phyloP scores from a whole-genome alignment of 352 stramenopile species.

The Phytophthora palmivora region DNA sequence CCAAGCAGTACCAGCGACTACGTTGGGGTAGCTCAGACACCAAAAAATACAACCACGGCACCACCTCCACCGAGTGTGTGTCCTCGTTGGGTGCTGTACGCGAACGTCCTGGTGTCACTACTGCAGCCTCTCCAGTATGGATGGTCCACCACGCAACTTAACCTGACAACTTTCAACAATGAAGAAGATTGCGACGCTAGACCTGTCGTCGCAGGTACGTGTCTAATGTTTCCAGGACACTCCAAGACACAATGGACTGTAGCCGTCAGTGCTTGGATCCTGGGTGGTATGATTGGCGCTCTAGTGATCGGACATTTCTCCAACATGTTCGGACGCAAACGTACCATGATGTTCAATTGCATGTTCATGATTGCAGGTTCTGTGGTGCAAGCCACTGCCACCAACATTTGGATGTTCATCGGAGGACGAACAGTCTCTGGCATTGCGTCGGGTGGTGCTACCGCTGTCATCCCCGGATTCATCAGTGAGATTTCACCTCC shows the following conservation, averaged over 20 bases:
- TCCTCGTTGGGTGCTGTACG: constrained; percentile 44
- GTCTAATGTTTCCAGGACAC: constrained; percentile 68
- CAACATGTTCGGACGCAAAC: constrained; percentile 31
- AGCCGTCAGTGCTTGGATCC: constrained; percentile 50
- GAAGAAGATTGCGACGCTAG: constrained; percentile 42
- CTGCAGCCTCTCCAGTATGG: constrained; percentile 59
- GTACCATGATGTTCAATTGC: constrained; percentile 32
- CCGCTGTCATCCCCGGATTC: constrained; percentile 34
- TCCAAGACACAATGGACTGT: constrained; percentile 49
- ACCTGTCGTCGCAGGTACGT: constrained; percentile 45
- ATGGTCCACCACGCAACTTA: constrained; percentile 61
- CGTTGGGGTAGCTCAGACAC: constrained; percentile 7
- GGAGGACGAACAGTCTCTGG: constrained; percentile 47
- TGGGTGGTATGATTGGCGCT: constrained; percentile 43
- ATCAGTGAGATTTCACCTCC: constrained; percentile 44
- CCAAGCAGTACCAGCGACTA: no score
- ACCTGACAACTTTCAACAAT: constrained; percentile 55
- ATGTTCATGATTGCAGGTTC: constrained; percentile 48
- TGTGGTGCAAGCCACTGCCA: constrained; percentile 37
- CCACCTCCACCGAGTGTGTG: constrained; percentile 5
- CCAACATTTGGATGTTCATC: constrained; percentile 40
- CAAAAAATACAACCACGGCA: constrained; percentile 9
- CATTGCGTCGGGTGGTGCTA: constrained; percentile 40
- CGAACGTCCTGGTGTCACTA: constrained; percentile 41
- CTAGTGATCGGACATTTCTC: constrained; percentile 36